Conservation (phyloP, 441 rosid genomes). For the Daphne laureola region DNA sequence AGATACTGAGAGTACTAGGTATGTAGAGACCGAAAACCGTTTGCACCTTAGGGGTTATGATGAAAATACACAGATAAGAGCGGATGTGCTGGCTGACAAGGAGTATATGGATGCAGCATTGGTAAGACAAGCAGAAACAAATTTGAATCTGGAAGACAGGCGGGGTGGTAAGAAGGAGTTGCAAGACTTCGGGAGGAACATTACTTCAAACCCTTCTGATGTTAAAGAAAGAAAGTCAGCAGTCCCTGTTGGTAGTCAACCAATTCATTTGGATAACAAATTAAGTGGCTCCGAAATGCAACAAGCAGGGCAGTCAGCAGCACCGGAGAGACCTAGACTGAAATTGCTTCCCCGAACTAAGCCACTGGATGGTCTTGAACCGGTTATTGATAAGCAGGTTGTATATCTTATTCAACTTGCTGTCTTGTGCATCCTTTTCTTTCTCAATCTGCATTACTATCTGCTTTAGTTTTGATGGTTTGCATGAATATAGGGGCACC, state of each 20-base stretch:
- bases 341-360: conserved; percentile 56
- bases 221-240: conserved; percentile 31
- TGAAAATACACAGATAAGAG: conserved; percentile 20
- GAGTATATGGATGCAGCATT: conserved; percentile 25
- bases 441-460: conserved; percentile 5
- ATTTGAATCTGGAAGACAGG: conserved; percentile 27
- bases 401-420: conserved; percentile 4
- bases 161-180: conserved; percentile 34
- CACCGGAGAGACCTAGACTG: conserved; percentile 55
- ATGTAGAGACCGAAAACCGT: conserved; percentile 32
- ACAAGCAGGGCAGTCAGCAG: conserved; percentile 29
- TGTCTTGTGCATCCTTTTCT: conserved; percentile 5
- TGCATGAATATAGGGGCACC: conserved; percentile 26
- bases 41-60: conserved; percentile 23
- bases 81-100: conserved; percentile 25
- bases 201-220: conserved; percentile 26
- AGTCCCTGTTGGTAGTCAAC: conserved; percentile 22
- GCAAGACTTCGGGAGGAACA: conserved; percentile 29
- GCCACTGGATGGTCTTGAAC: conserved; percentile 46
- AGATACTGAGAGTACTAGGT: conserved; percentile 41
- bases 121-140: conserved; percentile 31
- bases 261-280: conserved; percentile 26
- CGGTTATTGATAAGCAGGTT: conserved; percentile 42
- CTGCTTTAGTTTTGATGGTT: conserved; percentile 15
- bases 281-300: conserved; percentile 33